Percentiles rank a stretch among this genome's conserved stretches.
phyloP scores from a whole-genome alignment of 495 filamentous ascomycete genomes.

The Penicillium bovifimosum region DNA sequence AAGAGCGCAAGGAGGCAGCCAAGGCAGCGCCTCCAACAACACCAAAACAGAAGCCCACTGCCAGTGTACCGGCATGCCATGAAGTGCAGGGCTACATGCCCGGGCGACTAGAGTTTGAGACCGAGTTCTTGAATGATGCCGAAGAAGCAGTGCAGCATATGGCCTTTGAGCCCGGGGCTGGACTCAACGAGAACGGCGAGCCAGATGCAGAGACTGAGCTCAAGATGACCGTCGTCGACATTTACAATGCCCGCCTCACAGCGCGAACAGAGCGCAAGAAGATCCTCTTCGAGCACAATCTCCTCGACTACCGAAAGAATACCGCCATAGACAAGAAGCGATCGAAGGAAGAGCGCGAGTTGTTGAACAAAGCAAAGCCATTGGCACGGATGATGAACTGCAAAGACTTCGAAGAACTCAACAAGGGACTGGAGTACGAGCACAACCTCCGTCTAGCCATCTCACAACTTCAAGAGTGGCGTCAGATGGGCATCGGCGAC shows the following conservation, averaged over 20 bases:
- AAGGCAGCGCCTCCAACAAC: slow-evolving; percentile 77
- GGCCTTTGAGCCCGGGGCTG: slow-evolving; percentile 95
- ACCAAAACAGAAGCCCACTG: slow-evolving; percentile 92
- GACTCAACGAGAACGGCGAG: slow-evolving; percentile 78
- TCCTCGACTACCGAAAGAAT: slow-evolving; percentile 90
- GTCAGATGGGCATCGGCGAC: slow-evolving; percentile 73
- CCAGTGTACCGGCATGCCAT: slow-evolving; percentile 89
- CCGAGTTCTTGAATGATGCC: slow-evolving; percentile 94
- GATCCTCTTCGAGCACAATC: slow-evolving; percentile 88
- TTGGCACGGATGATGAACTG: slow-evolving; percentile 96
- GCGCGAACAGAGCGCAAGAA: slow-evolving; percentile 93
- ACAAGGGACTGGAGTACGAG: slow-evolving; percentile 78
- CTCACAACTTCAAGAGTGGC: slow-evolving; percentile 88
- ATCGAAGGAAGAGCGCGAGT: slow-evolving; percentile 87
- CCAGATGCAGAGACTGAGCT: slow-evolving; percentile 92
- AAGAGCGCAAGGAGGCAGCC: slow-evolving; percentile 81
- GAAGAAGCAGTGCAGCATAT: slow-evolving; percentile 98
- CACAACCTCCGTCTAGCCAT: slow-evolving; percentile 88
- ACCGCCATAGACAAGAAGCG: slow-evolving; percentile 85
- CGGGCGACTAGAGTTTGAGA: slow-evolving; percentile 94
- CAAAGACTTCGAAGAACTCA: slow-evolving; percentile 80
- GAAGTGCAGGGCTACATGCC: slow-evolving; percentile 99
- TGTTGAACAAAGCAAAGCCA: slow-evolving; percentile 88
- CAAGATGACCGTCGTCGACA: slow-evolving; percentile 97
- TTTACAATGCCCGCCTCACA: slow-evolving; percentile 91